phyloP scores from a whole-genome alignment of 2,329 filamentous ascomycete genomes.

The Acrocalymma vagum region DNA sequence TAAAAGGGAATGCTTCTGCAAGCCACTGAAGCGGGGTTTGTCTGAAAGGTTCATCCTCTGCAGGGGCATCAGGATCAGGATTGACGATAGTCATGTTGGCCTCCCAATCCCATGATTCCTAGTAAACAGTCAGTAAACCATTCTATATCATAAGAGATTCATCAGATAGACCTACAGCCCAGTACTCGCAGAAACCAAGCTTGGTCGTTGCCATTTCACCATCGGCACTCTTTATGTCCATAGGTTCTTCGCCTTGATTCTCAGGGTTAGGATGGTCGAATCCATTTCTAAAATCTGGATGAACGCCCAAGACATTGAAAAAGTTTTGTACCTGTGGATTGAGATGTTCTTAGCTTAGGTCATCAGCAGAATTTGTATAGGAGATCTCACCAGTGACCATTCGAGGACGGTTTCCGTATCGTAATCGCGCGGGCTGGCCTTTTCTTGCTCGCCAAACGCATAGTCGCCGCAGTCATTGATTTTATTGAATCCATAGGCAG shows the following conservation, averaged over 20 bases:
- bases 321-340: no score
- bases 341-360: no score
- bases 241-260: no score
- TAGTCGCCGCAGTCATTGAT: constrained; percentile 8
- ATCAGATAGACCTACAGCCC: constrained; percentile 8
- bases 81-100: neutral
- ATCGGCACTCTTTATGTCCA: no score
- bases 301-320: constrained; percentile 3
- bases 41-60: no score
- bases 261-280: constrained; percentile 9
- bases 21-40: no score
- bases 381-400: constrained; percentile 10
- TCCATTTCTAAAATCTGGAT: constrained; percentile 3
- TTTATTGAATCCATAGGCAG: constrained; percentile 1
- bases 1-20: no score
- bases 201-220: no score
- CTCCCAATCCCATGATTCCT: constrained; percentile 10
- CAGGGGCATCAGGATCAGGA: no score
- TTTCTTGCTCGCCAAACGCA: constrained; percentile 2
- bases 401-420: constrained; percentile 14
- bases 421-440: neutral
- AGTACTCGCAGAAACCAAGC: constrained; percentile 10
- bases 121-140: no score
- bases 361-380: no score
- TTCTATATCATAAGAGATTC: no score